Conservation (phyloP, 257 asterid genomes). For the Pogostemon cablin region DNA sequence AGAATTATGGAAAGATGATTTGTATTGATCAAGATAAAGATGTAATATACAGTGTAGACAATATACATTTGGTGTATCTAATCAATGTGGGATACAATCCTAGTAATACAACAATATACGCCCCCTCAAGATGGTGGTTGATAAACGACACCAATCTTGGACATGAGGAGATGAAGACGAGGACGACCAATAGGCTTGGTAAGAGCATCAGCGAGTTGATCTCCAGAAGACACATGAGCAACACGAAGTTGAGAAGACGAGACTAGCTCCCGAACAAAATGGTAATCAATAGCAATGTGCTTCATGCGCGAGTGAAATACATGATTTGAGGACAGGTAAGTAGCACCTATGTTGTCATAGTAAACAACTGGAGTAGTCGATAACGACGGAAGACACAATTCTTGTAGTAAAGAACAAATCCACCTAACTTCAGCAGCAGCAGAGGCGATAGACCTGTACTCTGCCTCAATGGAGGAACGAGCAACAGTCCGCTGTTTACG, state of each 20-base stretch:
- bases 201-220: background rate
- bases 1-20: no score
- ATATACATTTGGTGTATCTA: no score
- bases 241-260: background rate
- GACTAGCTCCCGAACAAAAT: background rate
- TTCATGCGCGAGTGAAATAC: background rate
- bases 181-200: background rate
- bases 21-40: no score
- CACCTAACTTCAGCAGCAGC: no score
- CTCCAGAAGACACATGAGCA: background rate
- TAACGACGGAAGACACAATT: no score
- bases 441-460: no score
- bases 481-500: no score
- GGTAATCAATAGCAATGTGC: background rate
- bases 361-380: no score
- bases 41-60: no score
- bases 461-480: no score
- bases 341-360: background rate
- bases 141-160: background rate
- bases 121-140: background rate
- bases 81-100: no score
- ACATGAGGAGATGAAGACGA: background rate
- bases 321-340: background rate
- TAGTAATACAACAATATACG: background rate
- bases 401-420: no score